phyloP scores from a whole-genome alignment of 2,329 filamentous ascomycete species.

The Colletotrichum chrysophilum region DNA sequence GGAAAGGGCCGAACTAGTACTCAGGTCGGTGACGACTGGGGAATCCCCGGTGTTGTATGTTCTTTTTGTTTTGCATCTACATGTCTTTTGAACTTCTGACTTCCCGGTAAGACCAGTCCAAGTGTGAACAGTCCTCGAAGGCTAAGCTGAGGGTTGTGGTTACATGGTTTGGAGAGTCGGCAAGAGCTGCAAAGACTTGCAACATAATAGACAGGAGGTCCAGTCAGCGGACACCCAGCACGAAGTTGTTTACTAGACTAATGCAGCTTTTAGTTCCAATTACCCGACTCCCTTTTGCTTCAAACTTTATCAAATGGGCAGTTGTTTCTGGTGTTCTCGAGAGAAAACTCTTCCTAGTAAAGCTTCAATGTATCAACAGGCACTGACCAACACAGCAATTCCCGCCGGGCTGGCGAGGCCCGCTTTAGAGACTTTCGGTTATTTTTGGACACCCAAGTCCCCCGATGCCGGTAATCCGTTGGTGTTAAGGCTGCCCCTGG shows the following conservation, averaged over 20 bases:
- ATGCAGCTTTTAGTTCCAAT: accelerated
- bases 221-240: accelerated
- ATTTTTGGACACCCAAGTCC: neutral
- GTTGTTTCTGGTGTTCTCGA: neutral
- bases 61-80: neutral
- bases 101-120: neutral
- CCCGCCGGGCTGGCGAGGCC: neutral
- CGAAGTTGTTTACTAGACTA: neutral
- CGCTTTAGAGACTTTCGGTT: neutral
- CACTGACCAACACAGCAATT: neutral
- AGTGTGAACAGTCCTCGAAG: neutral
- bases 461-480: neutral
- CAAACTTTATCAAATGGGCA: neutral
- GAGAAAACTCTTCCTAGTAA: neutral
- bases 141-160: neutral
- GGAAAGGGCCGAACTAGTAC: slow-evolving; percentile 20
- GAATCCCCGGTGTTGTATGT: slow-evolving; percentile 22
- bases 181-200: neutral
- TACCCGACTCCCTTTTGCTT: neutral
- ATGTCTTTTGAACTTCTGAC: neutral
- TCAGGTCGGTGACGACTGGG: slow-evolving; percentile 19
- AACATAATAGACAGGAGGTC: neutral
- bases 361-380: neutral
- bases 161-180: neutral
- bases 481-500: neutral